Percentiles rank a stretch among this genome's conserved stretches.
Conservation (phyloP, 805 yeast genomes). For the Saccharomycopsis schoenii region DNA sequence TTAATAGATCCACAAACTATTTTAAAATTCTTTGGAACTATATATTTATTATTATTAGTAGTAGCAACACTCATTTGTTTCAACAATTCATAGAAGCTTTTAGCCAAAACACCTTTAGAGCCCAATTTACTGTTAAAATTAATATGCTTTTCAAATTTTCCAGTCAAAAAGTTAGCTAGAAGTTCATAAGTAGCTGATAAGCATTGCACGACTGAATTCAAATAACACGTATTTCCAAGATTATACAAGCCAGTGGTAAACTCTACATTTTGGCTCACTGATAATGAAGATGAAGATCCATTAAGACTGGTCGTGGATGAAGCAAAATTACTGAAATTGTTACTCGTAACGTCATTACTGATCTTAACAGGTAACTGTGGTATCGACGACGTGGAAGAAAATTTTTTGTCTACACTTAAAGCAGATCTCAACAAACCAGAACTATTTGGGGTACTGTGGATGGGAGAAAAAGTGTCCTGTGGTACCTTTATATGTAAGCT, state of each 20-base stretch:
- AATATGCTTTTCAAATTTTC: conserved; percentile 54
- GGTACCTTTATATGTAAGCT: not conserved
- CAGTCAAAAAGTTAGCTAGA: conserved; percentile 49
- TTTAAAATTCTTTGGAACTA: conserved; percentile 59
- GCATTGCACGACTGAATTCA: conserved; percentile 88
- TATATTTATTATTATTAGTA: conserved; percentile 33
- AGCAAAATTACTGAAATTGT: not conserved
- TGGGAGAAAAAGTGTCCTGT: not conserved
- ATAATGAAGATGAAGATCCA: not conserved
- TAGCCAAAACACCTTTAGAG: conserved; percentile 69
- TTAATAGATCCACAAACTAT: conserved; percentile 58
- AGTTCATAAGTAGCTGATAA: conserved; percentile 63
- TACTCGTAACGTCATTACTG: not conserved
- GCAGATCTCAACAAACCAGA: not conserved
- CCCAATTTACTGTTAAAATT: conserved; percentile 70
- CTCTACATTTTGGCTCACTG: conserved; percentile 17
- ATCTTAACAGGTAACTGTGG: not conserved
- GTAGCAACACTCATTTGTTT: conserved; percentile 34
- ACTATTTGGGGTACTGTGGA: not conserved
- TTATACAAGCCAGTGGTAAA: conserved; percentile 66
- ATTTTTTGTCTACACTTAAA: not conserved
- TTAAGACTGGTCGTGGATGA: not conserved
- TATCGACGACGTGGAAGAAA: not conserved
- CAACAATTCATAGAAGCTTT: conserved; percentile 52
- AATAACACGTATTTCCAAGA: conserved; percentile 86